Conservation (phyloP, 805 yeast genomes). For the Yamadazyma sp. region DNA sequence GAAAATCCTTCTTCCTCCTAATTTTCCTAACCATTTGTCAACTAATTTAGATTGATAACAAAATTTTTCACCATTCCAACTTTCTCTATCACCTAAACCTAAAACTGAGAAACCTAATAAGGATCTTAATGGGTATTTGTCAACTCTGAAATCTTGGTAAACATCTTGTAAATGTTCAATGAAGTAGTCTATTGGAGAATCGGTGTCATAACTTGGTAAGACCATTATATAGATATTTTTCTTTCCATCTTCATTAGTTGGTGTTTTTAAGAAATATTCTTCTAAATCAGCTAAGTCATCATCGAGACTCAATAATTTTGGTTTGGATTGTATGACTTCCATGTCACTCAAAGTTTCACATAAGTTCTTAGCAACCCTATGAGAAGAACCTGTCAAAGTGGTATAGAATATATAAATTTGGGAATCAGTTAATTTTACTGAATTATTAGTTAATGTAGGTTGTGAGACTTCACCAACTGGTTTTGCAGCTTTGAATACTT, state of each 20-base stretch:
- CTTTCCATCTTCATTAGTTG: slow-evolving; percentile 27
- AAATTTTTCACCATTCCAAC: slow-evolving; percentile 72
- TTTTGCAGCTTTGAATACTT: slow-evolving; percentile 39
- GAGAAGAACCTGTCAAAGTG: slow-evolving; percentile 80
- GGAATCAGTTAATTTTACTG: slow-evolving; percentile 45
- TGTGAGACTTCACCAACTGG: slow-evolving; percentile 20
- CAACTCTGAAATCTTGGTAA: slow-evolving; percentile 79
- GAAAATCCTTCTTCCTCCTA: slow-evolving; percentile 83
- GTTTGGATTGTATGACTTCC: slow-evolving; percentile 30
- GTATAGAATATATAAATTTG: slow-evolving; percentile 74
- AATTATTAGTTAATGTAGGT: slow-evolving; percentile 35
- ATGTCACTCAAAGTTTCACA: slow-evolving; percentile 31
- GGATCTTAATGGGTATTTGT: slow-evolving; percentile 68
- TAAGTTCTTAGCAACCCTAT: slow-evolving; percentile 60
- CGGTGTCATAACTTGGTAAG: slow-evolving; percentile 88
- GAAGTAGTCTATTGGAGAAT: slow-evolving; percentile 87
- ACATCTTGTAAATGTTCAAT: slow-evolving; percentile 79
- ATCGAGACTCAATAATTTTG: slow-evolving; percentile 66
- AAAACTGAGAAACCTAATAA: slow-evolving; percentile 80
- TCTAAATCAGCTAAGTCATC: slow-evolving; percentile 82
- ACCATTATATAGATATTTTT: slow-evolving; percentile 66
- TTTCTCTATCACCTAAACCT: slow-evolving; percentile 84
- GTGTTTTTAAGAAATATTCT: slow-evolving; percentile 69
- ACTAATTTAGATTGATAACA: slow-evolving; percentile 81
- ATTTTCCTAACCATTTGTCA: slow-evolving; percentile 70